Base-by-base conservation (phyloP, 306 rosid genomes). In the Alnus rubra region DNA sequence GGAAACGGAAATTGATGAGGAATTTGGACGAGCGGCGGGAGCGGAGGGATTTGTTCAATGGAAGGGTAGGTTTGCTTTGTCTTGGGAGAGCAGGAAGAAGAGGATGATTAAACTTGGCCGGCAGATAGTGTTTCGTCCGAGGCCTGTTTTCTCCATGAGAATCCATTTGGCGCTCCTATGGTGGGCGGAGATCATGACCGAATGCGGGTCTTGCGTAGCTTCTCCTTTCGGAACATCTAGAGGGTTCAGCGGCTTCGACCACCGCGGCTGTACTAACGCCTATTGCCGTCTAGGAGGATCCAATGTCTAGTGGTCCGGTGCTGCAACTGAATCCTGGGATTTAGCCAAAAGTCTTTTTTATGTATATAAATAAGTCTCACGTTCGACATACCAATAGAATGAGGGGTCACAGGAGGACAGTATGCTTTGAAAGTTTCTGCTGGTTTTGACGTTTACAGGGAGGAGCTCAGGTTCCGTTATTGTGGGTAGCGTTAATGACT, bases 1-100 rank as follows among this genome's bases (percentile, higher is more conserved):
- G 98, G 98, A 87, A 76, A 87, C 65, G 73, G 79, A 94, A 92
- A 86, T 79, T 55, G 48, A 37, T 49, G 88, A 90, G 83, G 91
- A 85, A 83, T 86, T 86, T 71, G 87, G 85, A 9, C 5, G 0
- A 1, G 78, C 7, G 39, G 31, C 11, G 16, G 30, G 7, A 42
- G 59, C 42, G 12, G 16, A 9, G 9, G 78, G 65, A 23, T 45
- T 4, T 7, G 3, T 2, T 50, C 55, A 42, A 39, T 89, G 88
- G 84, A 91, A 88, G 89, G 33, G 13, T 4, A 62, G 39, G 58
- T 94, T 80, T 80, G 85, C 64, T n/a, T 1, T 3, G 1, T 16
- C 3, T 55, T 82, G 87, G 87, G 73, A 71, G 60, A n/a, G n/a
- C 4, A 84, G 28, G 81, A 81, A 83, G 91, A 39, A 16, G 48